phyloP scores from a whole-genome alignment of 441 rosid genomes.

The Arabidopsis hybrid region DNA sequence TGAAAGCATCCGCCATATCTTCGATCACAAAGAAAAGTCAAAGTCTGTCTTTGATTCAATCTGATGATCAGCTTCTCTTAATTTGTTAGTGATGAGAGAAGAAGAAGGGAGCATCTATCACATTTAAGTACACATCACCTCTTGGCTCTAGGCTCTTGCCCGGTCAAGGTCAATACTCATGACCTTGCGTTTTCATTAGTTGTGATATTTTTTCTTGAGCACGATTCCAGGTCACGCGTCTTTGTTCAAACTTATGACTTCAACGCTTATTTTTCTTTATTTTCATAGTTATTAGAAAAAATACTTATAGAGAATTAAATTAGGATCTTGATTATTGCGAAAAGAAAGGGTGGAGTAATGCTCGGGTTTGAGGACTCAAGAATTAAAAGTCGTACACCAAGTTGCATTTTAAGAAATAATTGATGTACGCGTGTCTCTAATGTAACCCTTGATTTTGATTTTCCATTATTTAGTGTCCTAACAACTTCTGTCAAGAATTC shows the following conservation, averaged over 20 bases:
- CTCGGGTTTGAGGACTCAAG: conserved; percentile 24
- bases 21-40: conserved; percentile 38
- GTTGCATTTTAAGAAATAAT: neutral
- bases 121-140: conserved; percentile 23
- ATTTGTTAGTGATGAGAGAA: conserved; percentile 7
- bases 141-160: conserved; percentile 1
- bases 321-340: conserved; percentile 6
- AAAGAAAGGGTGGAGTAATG: neutral
- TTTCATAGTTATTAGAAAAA: neutral
- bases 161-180: conserved; percentile 40
- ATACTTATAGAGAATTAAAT: neutral
- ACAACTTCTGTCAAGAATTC: no score
- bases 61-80: conserved; percentile 7
- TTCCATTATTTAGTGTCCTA: neutral
- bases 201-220: conserved; percentile 12
- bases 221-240: conserved; percentile 42
- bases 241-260: conserved; percentile 39
- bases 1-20: conserved; percentile 44
- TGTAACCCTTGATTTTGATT: neutral
- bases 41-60: conserved; percentile 4
- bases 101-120: conserved; percentile 5
- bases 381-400: conserved; percentile 11
- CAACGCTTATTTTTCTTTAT: neutral
- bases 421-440: neutral
- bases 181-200: conserved; percentile 35